phyloP scores from a whole-genome alignment of 139 green algal species.

The Tetraselmis striata region DNA sequence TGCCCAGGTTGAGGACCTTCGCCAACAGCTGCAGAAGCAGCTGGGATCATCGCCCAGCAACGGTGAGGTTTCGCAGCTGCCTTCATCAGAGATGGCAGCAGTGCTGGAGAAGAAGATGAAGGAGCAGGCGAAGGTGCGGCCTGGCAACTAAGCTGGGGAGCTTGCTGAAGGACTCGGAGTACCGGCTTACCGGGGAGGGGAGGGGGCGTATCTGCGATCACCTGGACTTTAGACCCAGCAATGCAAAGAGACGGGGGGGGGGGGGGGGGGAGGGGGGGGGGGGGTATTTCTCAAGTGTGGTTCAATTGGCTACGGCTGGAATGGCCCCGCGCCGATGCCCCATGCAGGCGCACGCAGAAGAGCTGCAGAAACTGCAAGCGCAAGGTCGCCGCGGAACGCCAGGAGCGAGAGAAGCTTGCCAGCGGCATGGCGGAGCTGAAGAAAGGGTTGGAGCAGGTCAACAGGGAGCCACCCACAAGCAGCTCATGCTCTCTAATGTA shows the following conservation, averaged over 20 bases:
- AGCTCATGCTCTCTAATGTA: not conserved
- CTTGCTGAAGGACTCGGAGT: not conserved
- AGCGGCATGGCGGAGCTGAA: not conserved
- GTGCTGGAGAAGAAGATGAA: not conserved
- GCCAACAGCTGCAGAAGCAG: not conserved
- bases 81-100: not conserved
- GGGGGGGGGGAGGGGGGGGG: too few species aligned
- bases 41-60: not conserved
- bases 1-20: not conserved
- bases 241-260: too few species aligned
- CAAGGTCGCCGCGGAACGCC: not conserved
- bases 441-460: not conserved
- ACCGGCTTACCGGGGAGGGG: too few species aligned
- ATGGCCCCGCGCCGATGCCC: too few species aligned
- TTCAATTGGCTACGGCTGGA: not conserved
- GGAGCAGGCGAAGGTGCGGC: not conserved
- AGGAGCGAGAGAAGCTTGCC: not conserved
- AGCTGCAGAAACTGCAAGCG: not conserved
- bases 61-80: not conserved
- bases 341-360: not conserved
- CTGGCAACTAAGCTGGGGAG: not conserved
- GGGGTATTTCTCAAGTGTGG: not conserved
- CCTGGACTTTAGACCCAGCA: too few species aligned
- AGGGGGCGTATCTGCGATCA: too few species aligned
- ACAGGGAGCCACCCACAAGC: not conserved